These are phyloP conservation scores for Phaeoacremonium minimum DNA, from an alignment of 2,329 filamentous ascomycete genomes.

Conservation along the genomic window DNA sequence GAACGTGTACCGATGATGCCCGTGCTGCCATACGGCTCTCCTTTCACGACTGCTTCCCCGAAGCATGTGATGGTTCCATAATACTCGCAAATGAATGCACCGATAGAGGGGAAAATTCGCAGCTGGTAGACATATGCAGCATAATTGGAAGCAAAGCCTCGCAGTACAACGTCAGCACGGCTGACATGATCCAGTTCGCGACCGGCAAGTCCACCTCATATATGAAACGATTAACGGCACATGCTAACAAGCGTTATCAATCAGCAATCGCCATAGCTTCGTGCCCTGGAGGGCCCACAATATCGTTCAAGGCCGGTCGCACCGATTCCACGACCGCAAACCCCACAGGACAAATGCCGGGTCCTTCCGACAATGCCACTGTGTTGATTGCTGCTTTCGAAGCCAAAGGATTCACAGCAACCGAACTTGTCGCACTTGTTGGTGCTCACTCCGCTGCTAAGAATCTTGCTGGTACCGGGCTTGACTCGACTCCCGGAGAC, in stretches of 20 bases:
- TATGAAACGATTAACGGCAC: background rate
- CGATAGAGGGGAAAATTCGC: conserved; percentile 17
- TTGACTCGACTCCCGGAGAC: conserved; percentile 15
- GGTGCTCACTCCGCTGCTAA: conserved; percentile 20
- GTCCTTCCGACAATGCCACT: conserved; percentile 10
- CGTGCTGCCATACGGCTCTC: conserved; percentile 18
- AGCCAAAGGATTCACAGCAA: conserved; percentile 16
- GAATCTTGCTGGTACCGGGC: conserved; percentile 13
- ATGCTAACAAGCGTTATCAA: background rate
- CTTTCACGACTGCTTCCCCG: conserved; percentile 24
- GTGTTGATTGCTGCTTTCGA: conserved; percentile 12
- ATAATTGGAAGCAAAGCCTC: conserved; percentile 16
- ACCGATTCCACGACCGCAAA: conserved; percentile 15
- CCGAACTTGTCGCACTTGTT: conserved; percentile 19
- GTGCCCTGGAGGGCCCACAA: conserved; percentile 14
- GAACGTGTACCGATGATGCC: conserved; percentile 17
- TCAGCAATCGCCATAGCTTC: conserved; percentile 17
- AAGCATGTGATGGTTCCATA: conserved; percentile 20
- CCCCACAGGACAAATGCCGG: conserved; percentile 13
- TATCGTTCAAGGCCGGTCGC: conserved; percentile 19
- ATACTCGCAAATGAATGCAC: conserved; percentile 20
- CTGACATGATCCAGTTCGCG: conserved; percentile 22
- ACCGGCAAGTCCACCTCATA: conserved; percentile 14
- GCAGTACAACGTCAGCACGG: conserved; percentile 16
- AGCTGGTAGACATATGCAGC: conserved; percentile 17